Evolutionary conservation across 1,139 yeast species (phyloP), one percentile per base, ranked within the genome.

Genomic region (Yamadazyma spencermartinsiae): DNA sequence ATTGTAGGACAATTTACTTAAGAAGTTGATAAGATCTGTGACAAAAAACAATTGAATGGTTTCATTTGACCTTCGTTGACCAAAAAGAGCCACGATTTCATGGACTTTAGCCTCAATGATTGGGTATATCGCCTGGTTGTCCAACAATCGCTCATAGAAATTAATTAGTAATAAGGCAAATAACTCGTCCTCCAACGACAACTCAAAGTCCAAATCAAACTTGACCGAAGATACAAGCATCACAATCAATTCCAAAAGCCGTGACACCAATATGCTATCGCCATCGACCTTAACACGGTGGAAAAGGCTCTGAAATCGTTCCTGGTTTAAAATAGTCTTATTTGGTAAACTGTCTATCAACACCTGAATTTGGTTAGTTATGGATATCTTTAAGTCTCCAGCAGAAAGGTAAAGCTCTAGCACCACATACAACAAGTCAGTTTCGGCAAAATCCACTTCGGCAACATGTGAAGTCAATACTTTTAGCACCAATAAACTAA

Each of bases 141-240:
- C 35, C 11, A 60, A 43, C n/a, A 63, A 39, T 20, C 49, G 52
- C 12, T 45, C 48, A 43, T 63, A 67, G 49, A 61, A 68, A 32
- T 58, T 61, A 9, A 64, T 49, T 9, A 59, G 42, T 32, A 40
- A 33, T 10, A 40, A 25, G 11, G 19, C 17, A 27, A 38, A 30
- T 30, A 44, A 12, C 45, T 51, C 33, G 42, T 36, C 31, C 39
- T 36, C 38, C 27, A 41, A 27, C 25, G 28, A 35, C 36, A 46
- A 26, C 33, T 36, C 20, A 29, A 42, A 44, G 33, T 19, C 34
- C 28, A 36, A 16, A 28, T 37, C 44, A 25, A 36, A 37, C 8
- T 35, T 24, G 10, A 49, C 41, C 12, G 21, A 7, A 1, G 58
- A 56, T n/a, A 46, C 23, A 15, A 59, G 31, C 2, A 56, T 34